A percentile compares a stretch with the other conserved stretches of the same genome.
These are phyloP conservation scores for Penicillium sp. DNA, from an alignment of 2,329 filamentous ascomycete genomes.

Conservation along the genomic window DNA sequence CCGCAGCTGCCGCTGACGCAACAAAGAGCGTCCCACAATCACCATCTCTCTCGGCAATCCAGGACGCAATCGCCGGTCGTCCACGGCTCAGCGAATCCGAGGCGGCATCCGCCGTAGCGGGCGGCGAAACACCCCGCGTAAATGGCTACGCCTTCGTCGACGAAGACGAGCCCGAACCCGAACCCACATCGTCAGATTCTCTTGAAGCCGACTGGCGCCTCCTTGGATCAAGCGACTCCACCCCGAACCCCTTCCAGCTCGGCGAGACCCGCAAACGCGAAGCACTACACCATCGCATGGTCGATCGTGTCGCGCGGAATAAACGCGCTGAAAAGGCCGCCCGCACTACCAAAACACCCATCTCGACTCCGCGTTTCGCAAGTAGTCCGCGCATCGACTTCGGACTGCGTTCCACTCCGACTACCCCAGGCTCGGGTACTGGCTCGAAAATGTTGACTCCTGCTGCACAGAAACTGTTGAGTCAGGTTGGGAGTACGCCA, in stretches of 20 bases:
- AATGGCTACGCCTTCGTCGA: conserved; percentile 96
- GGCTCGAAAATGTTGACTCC: conserved; percentile 41
- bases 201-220: conserved; percentile 34
- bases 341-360: conserved; percentile 55
- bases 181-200: conserved; percentile 15
- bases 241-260: conserved; percentile 77
- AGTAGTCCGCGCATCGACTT: conserved; percentile 41
- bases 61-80: conserved; percentile 76
- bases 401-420: conserved; percentile 25
- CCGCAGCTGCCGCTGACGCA: conserved; percentile 34
- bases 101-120: conserved; percentile 47
- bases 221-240: conserved; percentile 45
- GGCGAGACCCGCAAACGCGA: conserved; percentile 73
- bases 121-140: conserved; percentile 79
- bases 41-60: conserved; percentile 79
- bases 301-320: conserved; percentile 73
- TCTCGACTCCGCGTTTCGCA: conserved; percentile 37
- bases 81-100: conserved; percentile 64
- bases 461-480: conserved; percentile 44
- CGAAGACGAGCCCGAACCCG: conserved; percentile 56
- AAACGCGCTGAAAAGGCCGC: conserved; percentile 64
- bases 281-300: conserved; percentile 78
- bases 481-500: conserved; percentile 33
- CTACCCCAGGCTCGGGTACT: conserved; percentile 17
- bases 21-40: conserved; percentile 61